Conservation (phyloP, 164 flowering plant species). For the Saururus chinensis region DNA sequence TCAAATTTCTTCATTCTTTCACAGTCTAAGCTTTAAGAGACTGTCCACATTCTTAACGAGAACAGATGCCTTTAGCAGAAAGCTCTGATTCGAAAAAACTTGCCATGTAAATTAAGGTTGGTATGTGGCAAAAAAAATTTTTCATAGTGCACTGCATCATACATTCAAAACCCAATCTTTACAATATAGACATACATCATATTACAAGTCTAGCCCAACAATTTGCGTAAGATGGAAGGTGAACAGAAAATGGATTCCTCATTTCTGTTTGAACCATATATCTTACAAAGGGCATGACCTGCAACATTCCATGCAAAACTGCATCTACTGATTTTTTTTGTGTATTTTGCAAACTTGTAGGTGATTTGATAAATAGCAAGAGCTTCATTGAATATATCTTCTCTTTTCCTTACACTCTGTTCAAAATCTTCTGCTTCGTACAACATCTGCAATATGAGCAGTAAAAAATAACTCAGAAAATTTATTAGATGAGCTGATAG, state of each 20-base stretch:
- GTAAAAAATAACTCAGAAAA: background rate
- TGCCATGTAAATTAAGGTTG: no score
- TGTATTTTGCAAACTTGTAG: slow-evolving; percentile 35
- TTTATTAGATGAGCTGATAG: background rate
- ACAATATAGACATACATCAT: no score
- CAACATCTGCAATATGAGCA: slow-evolving; percentile 28
- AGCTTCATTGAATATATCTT: slow-evolving; percentile 49
- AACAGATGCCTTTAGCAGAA: no score
- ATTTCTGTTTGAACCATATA: slow-evolving; percentile 17
- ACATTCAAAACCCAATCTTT: no score
- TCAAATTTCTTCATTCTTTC: no score
- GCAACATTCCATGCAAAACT: slow-evolving; percentile 76
- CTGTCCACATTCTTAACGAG: no score
- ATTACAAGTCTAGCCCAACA: slow-evolving; percentile 8
- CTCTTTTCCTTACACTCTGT: slow-evolving; percentile 21
- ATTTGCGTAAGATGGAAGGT: slow-evolving; percentile 30
- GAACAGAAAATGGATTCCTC: slow-evolving; percentile 19
- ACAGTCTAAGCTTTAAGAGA: no score
- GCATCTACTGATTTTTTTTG: slow-evolving; percentile 14
- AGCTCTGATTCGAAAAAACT: no score
- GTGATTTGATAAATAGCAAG: slow-evolving; percentile 46
- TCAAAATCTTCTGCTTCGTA: slow-evolving; percentile 47
- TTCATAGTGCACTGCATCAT: no score
- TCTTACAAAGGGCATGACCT: slow-evolving; percentile 47
- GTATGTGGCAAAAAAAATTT: no score